A percentile compares a stretch with the other conserved stretches of the same genome.
Conservation (phyloP, 1,139 yeast species). For the Arxiozyma slooffiae region DNA sequence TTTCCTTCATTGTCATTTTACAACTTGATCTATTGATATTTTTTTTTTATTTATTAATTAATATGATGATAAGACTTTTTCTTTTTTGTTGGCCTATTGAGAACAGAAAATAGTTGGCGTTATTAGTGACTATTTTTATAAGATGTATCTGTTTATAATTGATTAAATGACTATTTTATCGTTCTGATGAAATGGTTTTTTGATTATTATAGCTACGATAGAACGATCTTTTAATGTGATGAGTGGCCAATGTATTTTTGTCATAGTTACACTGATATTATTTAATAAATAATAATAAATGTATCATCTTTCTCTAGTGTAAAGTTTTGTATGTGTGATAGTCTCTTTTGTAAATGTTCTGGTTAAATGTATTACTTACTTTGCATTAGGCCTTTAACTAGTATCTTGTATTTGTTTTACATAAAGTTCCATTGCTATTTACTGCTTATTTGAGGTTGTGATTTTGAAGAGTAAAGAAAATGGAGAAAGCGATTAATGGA, state of each 20-base stretch:
- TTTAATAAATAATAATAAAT: constrained; percentile 2
- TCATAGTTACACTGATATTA: constrained; percentile 33
- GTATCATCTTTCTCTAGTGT: background rate
- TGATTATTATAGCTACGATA: constrained; percentile 3
- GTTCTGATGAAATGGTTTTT: constrained; percentile 11
- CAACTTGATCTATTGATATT: background rate
- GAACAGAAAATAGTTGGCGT: constrained; percentile 26
- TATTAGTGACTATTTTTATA: constrained; percentile 9
- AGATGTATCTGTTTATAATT: constrained; percentile 12
- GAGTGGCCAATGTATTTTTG: constrained; percentile 30
- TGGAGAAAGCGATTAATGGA: background rate
- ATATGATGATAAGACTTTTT: constrained; percentile 25
- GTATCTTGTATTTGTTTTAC: background rate
- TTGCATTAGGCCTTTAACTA: background rate
- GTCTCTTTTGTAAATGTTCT: background rate
- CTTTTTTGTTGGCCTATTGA: constrained; percentile 27
- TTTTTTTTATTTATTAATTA: background rate
- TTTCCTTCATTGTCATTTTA: background rate
- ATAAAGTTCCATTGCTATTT: no score
- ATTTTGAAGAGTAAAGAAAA: background rate
- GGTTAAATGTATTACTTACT: background rate
- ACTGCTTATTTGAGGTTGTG: background rate
- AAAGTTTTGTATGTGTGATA: background rate
- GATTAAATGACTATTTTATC: constrained; percentile 5
- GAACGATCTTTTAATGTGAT: constrained; percentile 29